phyloP scores from a whole-genome alignment of 2,329 filamentous ascomycete genomes.

The Blumeriella jaapii region DNA sequence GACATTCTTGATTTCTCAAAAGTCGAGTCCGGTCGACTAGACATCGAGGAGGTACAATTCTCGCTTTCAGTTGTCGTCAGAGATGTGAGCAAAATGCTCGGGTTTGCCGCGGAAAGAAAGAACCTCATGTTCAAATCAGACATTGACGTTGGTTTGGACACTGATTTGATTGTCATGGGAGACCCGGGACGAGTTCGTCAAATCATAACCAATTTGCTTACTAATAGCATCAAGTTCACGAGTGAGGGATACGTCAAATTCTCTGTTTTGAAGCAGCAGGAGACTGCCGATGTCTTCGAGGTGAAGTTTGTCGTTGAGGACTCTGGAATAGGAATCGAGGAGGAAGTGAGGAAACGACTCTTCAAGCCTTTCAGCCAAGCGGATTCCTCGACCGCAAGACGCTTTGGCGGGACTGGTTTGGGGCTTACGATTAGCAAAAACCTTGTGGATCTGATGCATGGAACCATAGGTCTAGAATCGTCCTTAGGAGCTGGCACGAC shows the following conservation, averaged over 20 bases:
- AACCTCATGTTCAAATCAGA: conserved; percentile 60
- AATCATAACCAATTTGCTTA: conserved; percentile 69
- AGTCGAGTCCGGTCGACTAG: conserved; percentile 64
- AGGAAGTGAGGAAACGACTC: conserved; percentile 59
- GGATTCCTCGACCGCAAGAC: conserved; percentile 65
- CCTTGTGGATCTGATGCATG: conserved; percentile 67
- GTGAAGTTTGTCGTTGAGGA: conserved; percentile 66
- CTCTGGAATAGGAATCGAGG: conserved; percentile 71
- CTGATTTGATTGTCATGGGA: conserved; percentile 69
- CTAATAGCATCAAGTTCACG: conserved; percentile 68
- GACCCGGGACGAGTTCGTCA: conserved; percentile 77
- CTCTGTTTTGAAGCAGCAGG: conserved; percentile 49
- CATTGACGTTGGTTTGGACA: conserved; percentile 45
- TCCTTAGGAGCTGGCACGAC: conserved; percentile 56
- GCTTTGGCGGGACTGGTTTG: conserved; percentile 69
- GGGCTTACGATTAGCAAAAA: conserved; percentile 76
- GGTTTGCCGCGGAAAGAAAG: conserved; percentile 72
- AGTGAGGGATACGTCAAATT: conserved; percentile 57
- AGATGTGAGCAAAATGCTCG: conserved; percentile 79
- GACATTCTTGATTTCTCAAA: conserved; percentile 88
- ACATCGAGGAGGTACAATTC: conserved; percentile 73
- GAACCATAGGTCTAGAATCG: conserved; percentile 60
- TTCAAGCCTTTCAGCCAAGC: conserved; percentile 78
- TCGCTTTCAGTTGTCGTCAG: conserved; percentile 61
- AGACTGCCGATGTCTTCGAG: conserved; percentile 52